phyloP scores from a whole-genome alignment of 441 rosid species.

The Jatropha multifida region DNA sequence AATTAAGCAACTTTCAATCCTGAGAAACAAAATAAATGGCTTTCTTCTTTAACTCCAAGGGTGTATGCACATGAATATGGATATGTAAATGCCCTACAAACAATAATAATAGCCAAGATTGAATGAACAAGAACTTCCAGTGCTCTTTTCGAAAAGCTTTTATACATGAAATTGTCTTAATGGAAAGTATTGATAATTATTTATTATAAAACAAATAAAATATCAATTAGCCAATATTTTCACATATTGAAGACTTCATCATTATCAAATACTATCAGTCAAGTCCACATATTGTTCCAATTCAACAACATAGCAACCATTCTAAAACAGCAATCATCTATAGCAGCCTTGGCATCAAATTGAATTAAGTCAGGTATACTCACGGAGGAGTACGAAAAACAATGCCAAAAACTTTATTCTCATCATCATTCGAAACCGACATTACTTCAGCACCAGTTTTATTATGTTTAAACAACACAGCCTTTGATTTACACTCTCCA shows the following conservation, averaged over 20 bases:
- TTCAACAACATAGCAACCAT: neutral
- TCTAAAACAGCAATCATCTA: neutral
- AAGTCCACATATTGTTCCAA: neutral
- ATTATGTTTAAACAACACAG: constrained; percentile 73
- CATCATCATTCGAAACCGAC: constrained; percentile 86
- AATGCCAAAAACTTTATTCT: constrained; percentile 92
- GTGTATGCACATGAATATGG: neutral
- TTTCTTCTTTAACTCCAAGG: neutral
- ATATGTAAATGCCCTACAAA: neutral
- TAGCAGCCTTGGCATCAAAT: neutral
- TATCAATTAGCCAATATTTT: neutral
- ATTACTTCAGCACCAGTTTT: constrained; percentile 82
- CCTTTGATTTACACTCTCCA: constrained; percentile 82
- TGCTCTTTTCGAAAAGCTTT: no score
- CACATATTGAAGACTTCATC: neutral
- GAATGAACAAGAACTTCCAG: neutral
- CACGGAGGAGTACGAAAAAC: constrained; percentile 96
- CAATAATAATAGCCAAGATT: neutral
- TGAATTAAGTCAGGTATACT: constrained; percentile 28
- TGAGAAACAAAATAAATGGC: neutral
- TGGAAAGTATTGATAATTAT: neutral
- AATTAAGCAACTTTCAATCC: neutral
- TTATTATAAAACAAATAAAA: neutral
- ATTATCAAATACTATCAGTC: neutral
- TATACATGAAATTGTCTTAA: no score